Conservation (phyloP, 2,329 filamentous ascomycete species). For the Clathrospora elynae region DNA sequence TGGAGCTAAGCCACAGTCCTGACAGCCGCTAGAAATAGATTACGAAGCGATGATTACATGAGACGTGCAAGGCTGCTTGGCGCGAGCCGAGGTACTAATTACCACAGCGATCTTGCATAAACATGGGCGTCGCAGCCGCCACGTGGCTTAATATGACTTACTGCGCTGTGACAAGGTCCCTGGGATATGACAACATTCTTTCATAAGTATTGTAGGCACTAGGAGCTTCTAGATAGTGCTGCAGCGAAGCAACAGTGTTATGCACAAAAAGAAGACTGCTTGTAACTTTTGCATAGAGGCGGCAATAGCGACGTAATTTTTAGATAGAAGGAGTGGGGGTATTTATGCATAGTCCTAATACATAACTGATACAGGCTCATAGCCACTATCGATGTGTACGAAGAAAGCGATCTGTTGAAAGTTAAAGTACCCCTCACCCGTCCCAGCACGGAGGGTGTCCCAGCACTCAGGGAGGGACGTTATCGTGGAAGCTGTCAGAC, state of each 20-base stretch:
- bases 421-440: conserved; percentile 7
- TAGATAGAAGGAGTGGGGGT: too few relatives aligned
- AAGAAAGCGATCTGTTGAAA: conserved; percentile 5
- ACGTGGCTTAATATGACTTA: conserved; percentile 1
- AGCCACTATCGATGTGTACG: background rate
- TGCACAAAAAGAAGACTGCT: too few relatives aligned
- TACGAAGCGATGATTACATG: background rate
- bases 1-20: conserved; percentile 2
- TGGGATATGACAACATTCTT: background rate
- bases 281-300: too few relatives aligned
- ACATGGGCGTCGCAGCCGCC: background rate
- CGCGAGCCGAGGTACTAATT: conserved; percentile 3
- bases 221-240: too few relatives aligned
- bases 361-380: background rate
- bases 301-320: too few relatives aligned
- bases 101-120: conserved; percentile 1
- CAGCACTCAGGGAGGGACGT: conserved; percentile 4
- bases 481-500: too few relatives aligned
- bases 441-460: conserved; percentile 8
- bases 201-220: too few relatives aligned
- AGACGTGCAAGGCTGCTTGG: background rate
- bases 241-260: too few relatives aligned
- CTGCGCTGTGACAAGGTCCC: background rate
- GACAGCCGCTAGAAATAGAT: conserved; percentile 1
- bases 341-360: too few relatives aligned